Evolutionary conservation across 169 alveolate species (phyloP), one percentile per base, ranked within the genome.

Genomic region (Theileria sp.): DNA sequence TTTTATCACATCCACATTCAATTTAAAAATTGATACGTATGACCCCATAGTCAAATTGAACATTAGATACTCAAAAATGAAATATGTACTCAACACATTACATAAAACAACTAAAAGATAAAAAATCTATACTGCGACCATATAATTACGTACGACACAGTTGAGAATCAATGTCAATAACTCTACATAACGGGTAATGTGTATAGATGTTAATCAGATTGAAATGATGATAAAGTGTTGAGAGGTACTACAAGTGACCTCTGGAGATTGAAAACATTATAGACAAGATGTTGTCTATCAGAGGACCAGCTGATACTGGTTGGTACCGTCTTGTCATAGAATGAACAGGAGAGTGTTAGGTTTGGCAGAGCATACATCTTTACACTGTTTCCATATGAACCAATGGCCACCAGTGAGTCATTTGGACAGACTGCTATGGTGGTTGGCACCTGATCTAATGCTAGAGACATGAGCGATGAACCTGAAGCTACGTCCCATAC

Each of bases 401-500:
- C 85, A 13, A 81, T 75, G 10, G 88, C 88, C 13, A 81, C 76
- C 19, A 75, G 60, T 6, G 81, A 34, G 62, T 81, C 84, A n/a
- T 62, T 64, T 21, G 83, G 23, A 66, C 58, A 64, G 0, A 81
- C 80, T 26, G 88, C 1, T 30, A 81, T 54, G 30, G 85, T 75
- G 17, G 88, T 81, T 51, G 88, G 88, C 25, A 81, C 51, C 26
- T 81, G 83, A 58, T 81, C 88, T 21, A 81, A 51, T n/a, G 79
- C 26, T 3, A 69, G 54, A 36, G 88, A 75, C 23, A 73, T 67
- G 74, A 81, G 71, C 12, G 67, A 73, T 17, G 72, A 65, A 26
- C 67, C 79, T 4, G 73, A 19, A n/a, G 68, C 80, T 23, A 81
- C 88, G 49, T 81, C 88, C 88, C 88, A 81, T 23, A 81, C 77